Evolutionary conservation across 1,284 basidiomycete genomes (phyloP), one percentile per base, ranked within the genome.

Genomic region (Cutaneotrichosporon sp.): DNA sequence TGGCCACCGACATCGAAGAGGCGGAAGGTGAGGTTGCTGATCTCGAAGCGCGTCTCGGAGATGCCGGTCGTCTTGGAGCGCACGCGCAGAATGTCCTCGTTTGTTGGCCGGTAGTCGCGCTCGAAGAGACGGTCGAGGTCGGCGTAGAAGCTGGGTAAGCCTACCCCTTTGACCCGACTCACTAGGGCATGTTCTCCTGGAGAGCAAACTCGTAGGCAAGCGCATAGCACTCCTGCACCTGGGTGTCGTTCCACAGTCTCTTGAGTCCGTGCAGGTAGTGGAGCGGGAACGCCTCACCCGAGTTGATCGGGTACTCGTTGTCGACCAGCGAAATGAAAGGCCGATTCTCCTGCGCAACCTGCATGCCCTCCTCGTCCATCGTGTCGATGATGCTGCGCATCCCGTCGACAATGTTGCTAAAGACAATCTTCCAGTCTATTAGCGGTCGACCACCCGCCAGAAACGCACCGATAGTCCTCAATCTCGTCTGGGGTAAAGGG

Each of bases 1-100:
- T 97, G 95, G 24, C 95, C 95, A 69, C 95, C 94, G 55, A 97
- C 93, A 80, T 97, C 93, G 78, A 97, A 93, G 36, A 97, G 81
- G 71, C 89, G 89, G 72, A 77, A 75, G 22, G 66, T 67, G 43
- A 77, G 62, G 36, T 69, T 67, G 22, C 68, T 64, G 31, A 81
- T 74, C 51, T 84, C 82, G 79, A 97, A 97, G 24, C 87, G 86
- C 0, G 92, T 97, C 79, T 97, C 93, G n/a, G 89, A 92, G 74
- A 97, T 97, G 34, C 94, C 76, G 0, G 72, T 74, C 36, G 93
- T 95, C 69, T 92, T 88, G 56, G 90, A 89, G 62, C 92, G 84
- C 65, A 89, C 89, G 38, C 88, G 88, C 38, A 97, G 86, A 66
- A 97, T 94, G 75, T 94, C 83, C 55, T 91, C 87, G 65, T 91